Base-by-base conservation (phyloP, 148 eudicot genomes). In the Vaccinium macrocarpon region DNA sequence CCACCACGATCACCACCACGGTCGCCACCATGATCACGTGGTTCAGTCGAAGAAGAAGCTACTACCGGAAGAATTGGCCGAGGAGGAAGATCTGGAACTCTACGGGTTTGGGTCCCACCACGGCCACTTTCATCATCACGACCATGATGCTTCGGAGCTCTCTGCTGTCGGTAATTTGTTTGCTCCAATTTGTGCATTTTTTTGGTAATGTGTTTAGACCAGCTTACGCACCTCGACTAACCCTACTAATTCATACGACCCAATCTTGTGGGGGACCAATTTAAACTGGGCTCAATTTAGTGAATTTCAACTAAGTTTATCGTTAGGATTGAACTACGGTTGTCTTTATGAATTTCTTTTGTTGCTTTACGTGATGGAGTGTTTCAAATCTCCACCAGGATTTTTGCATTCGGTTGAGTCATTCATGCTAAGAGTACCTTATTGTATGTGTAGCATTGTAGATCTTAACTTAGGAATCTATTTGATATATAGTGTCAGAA, bases 1-100 rank as follows among this genome's bases (percentile, higher is more conserved):
- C 74, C 90, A 89, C 59, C 86, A 88, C 42, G 51, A 84, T 79
- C 35, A 86, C 53, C 83, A 90, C 76, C 78, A 86, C 5, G 2
- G 3, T 35, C 79, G 82, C 62, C 76, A 85, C 49, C 87, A 87
- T 72, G 21, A 27, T 74, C 79, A 82, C 51, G 74, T 53, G 56
- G 52, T 25, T 9, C 76, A 23, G 78, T 61, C 85, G 50, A 71
- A 16, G 71, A 64, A 64, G 32, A 64, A 80, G 29, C 85, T 80
- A 85, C 89, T 95, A 27, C 97, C 98, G 13, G 98, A 95, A 86
- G 98, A 95, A 78, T 56, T 95, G 79, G 96, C 98, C 5, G 98
- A 95, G 81, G 96, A 94, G 85, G 97, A 96, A 86, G 98, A 96
- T 87, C 91, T 96, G 57, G 91, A 90, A 82, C 53, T 94, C 46